Percentiles rank a stretch among this genome's conserved stretches.
Evolutionary conservation across 306 rosid species (phyloP).

Genomic region (Lotus japonicus): DNA sequence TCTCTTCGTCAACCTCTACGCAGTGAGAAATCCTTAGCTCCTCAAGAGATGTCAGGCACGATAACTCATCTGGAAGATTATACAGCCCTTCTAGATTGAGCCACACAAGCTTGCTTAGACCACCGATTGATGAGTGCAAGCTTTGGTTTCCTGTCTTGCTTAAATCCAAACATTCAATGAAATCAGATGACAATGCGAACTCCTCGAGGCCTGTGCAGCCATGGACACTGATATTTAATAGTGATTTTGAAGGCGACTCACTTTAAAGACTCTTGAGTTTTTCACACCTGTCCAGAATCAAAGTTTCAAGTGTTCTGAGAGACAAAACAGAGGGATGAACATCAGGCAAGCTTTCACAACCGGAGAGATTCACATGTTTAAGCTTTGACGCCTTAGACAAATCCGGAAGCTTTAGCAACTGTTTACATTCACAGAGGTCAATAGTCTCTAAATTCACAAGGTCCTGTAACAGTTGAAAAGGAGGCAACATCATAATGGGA

Average conservation of each 20-base stretch:
- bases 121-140: not conserved
- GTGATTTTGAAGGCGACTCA: not conserved
- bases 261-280: not conserved
- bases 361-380: not conserved
- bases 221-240: not conserved
- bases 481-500: no score
- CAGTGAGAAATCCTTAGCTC: not conserved
- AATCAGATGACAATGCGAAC: not conserved
- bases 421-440: not conserved
- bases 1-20: not conserved
- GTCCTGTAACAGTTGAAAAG: no score
- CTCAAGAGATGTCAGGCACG: not conserved
- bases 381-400: not conserved
- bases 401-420: not conserved
- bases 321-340: not conserved
- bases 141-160: not conserved
- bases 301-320: not conserved
- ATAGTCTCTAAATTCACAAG: not conserved
- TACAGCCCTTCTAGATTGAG: not conserved
- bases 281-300: not conserved
- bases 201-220: not conserved
- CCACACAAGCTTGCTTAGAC: not conserved
- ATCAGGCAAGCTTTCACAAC: not conserved
- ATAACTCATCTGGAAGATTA: conserved; percentile 1
- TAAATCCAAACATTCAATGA: not conserved